Base-by-base conservation (phyloP, 2,329 filamentous ascomycete genomes). In the Monosporascus sp. region DNA sequence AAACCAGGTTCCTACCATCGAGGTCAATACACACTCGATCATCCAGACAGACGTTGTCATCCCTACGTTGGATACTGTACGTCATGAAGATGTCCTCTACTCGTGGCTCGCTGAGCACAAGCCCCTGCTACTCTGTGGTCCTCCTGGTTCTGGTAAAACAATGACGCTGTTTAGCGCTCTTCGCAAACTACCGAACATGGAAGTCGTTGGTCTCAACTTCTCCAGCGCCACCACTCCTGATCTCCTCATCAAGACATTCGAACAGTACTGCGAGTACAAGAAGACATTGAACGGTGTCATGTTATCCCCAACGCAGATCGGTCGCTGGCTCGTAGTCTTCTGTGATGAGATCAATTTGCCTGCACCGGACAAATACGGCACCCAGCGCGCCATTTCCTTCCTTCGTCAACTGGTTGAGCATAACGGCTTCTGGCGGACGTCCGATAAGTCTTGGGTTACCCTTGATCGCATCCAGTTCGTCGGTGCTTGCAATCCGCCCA, bases 311-410 rank as follows among this genome's bases (percentile, higher is more conserved):
- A 96, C 88, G 7, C 95, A 99, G 69, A 96, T 99, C 63, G 94
- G 94, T 22, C 87, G 93, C 62, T 99, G 94, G 94, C 81, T 99
- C 38, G 93, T 99, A 46, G 85, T 99, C 57, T 99, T 99, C 80
- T 99, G 94, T 65, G 94, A 99, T 69, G 94, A 99, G 71, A 99
- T 99, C 75, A 99, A 99, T 72, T 80, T 99, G 77, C 94, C 94
- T 7, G 93, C 94, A 5, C 94, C 94, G 3, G 94, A 99, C 74
- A 93, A 91, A 65, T 99, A 99, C 69, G 93, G 92, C 52, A 99
- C 95, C 2, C 94, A 99, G 71, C 86, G 94, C 57, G 94, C 94
- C 36, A 99, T 99, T 60, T 95, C 94, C 6, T 99, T 99, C 81
- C 73, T 99, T 60, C 86, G 95, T 62, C 94, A 99, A 70, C 85